phyloP scores from a whole-genome alignment of 805 yeast species.

The Isabelozyma heimii region DNA sequence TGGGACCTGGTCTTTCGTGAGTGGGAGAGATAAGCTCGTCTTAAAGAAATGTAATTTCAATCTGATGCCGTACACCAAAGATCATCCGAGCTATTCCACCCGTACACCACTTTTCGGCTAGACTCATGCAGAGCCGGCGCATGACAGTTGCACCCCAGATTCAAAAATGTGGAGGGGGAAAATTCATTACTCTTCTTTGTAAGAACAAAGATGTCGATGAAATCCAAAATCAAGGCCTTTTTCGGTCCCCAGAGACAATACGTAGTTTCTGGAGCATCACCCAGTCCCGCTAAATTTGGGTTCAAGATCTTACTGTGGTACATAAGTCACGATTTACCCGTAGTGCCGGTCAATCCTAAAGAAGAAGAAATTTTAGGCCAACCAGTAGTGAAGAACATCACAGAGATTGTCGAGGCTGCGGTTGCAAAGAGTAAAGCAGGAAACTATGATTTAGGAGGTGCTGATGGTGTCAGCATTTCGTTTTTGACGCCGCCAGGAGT shows the following conservation, averaged over 20 bases:
- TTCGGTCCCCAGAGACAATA: constrained; percentile 52
- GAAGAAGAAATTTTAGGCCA: constrained; percentile 46
- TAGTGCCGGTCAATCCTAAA: constrained; percentile 64
- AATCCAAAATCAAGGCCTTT: constrained; percentile 38
- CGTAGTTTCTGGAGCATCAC: constrained; percentile 72
- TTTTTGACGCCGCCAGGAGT: constrained; percentile 75
- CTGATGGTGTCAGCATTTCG: constrained; percentile 55
- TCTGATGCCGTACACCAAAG: too few species aligned
- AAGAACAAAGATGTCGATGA: constrained; percentile 32
- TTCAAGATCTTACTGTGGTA: constrained; percentile 72
- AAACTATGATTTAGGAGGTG: constrained; percentile 19
- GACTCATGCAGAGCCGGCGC: background rate
- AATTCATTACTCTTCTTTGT: background rate
- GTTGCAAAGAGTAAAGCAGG: constrained; percentile 14
- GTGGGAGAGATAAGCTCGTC: too few species aligned
- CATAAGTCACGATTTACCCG: constrained; percentile 51
- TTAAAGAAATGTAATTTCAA: too few species aligned
- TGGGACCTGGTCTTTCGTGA: too few species aligned
- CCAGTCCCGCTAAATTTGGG: constrained; percentile 64
- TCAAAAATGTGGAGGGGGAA: background rate
- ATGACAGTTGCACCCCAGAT: background rate
- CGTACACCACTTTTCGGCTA: background rate
- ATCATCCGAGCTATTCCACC: background rate
- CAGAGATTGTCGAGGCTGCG: constrained; percentile 22
- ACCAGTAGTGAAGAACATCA: constrained; percentile 31